Evolutionary conservation across 129 eudicot species (phyloP), one percentile per base, ranked within the genome.

Genomic region (Artemisia annua): DNA sequence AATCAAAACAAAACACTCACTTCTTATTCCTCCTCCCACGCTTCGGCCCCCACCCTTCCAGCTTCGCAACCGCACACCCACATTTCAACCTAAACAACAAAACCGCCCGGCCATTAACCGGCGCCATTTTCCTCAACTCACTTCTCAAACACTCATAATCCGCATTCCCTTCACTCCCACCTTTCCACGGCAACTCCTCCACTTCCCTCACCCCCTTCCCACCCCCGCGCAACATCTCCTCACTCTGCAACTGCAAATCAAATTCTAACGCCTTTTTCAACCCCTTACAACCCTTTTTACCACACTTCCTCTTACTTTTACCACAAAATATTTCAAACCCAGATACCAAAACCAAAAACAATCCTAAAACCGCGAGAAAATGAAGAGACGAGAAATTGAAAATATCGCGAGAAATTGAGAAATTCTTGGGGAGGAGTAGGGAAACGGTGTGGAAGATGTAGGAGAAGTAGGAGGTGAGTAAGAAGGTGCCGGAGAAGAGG

Each of bases 91-190:
- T 59, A 70, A 93, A 93, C 60, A 93, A 64, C 77, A 93, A 44
- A 18, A 93, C 96, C 0, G 98, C 98, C 1, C 96, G 81, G 0
- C 97, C 98, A 73, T 89, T 93, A 19, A 81, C 75, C 1, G 98
- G 98, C 0, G 98, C 98, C 96, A 93, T 93, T 73, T 86, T 93
- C 89, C 96, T 84, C 85, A 93, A 63, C 90, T 93, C 98, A 1
- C 88, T 83, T n/a, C 95, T 55, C 83, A 93, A 74, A 52, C 96
- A 87, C 87, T 93, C 96, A 11, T 87, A 89, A 75, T 93, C 95
- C 9, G 87, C 86, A 28, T 87, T 87, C 44, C 44, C 71, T 67
- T 93, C 97, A 26, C 66, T 84, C 16, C 92, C 98, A 1, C 95
- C 96, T 77, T 93, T 93, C 96, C 97, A 93, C 1, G 98, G 98